Evolutionary conservation across 2,329 filamentous ascomycete genomes (phyloP), one percentile per base, ranked within the genome.

Genomic region (Cytospora paraplurivora): DNA sequence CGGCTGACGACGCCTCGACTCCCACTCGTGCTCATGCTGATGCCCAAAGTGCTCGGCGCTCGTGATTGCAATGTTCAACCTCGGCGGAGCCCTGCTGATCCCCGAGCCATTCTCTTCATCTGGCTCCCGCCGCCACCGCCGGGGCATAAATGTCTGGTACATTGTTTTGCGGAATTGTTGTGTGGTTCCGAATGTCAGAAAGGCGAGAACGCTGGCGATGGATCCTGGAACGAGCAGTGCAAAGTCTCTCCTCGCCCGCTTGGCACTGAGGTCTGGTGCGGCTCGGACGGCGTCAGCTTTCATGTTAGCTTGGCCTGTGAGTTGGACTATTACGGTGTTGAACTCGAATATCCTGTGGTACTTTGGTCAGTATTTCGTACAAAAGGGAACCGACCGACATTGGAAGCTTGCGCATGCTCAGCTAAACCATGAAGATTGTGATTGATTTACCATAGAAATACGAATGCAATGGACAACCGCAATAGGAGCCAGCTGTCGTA

Each of bases 221-320:
- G 71, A 69, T 3, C 71, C 72, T 5, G 71, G 71, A 6, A 21
- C 21, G n/a, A 47, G 44, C 44, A 47, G n/a, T n/a, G 44, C 44
- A 12, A 47, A 47, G n/a, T 47, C 44, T 19, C 44, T 7, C 44
- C n/a, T 21, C 4, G 66, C 66, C 11, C 64, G 64, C 8, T 47
- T 35, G 33, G 38, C 21, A 32, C 57, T 62, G 17, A 59, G 33
- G 56, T 67, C 62, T 7, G 66, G 66, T 10, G 52, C 58, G 33
- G 51, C 37, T n/a, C 61, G 56, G 57, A 56, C n/a, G 27, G 64
- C 61, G 73, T 81, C 66, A 75, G 77, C 68, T 72, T 77, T 66
- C 56, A 70, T 82, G 13, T 53, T 49, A 8, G 47, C 54, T 10
- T 50, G 60, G 15, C 57, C 62, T 6, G 32, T 19, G 8, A 66